Conservation (phyloP, 371 early-diverging fungal species). For the Lichtheimia hyalospora region DNA sequence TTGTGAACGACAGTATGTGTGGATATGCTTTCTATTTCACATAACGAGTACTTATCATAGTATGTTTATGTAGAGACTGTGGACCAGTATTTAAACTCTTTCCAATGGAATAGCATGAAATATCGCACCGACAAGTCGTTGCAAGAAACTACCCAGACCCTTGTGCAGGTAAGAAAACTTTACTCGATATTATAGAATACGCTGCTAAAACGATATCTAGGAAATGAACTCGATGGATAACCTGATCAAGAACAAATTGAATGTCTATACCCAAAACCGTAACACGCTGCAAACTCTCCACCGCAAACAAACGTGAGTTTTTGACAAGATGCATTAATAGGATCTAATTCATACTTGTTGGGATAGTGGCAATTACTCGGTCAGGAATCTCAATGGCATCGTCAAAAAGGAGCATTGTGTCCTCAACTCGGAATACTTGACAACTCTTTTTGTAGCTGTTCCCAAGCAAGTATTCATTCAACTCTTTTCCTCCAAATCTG, state of each 20-base stretch:
- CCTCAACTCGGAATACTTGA: constrained; percentile 89
- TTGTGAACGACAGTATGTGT: constrained; percentile 82
- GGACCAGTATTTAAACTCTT: constrained; percentile 80
- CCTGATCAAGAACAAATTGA: constrained; percentile 84
- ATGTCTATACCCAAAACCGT: constrained; percentile 81
- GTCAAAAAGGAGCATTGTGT: constrained; percentile 92
- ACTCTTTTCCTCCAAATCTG: neutral
- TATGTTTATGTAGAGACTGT: constrained; percentile 62
- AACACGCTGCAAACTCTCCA: constrained; percentile 76
- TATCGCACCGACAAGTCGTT: constrained; percentile 92
- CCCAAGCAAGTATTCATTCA: constrained; percentile 63
- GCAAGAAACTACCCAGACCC: constrained; percentile 77
- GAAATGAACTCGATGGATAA: constrained; percentile 85
- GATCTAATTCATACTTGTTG: neutral
- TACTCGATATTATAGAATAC: too few species aligned
- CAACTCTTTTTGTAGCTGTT: constrained; percentile 93
- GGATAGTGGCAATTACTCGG: constrained; percentile 89
- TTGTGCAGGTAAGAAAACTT: constrained; percentile 47
- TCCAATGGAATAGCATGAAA: constrained; percentile 96
- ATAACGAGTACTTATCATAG: neutral
- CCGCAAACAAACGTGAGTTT: constrained; percentile 74
- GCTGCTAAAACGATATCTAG: constrained; percentile 27
- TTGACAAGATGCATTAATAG: neutral
- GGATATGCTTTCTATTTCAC: neutral
- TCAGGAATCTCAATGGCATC: constrained; percentile 79